phyloP scores from a whole-genome alignment of 371 early-diverging fungal genomes.

The Apophysomyces trapeziformis region DNA sequence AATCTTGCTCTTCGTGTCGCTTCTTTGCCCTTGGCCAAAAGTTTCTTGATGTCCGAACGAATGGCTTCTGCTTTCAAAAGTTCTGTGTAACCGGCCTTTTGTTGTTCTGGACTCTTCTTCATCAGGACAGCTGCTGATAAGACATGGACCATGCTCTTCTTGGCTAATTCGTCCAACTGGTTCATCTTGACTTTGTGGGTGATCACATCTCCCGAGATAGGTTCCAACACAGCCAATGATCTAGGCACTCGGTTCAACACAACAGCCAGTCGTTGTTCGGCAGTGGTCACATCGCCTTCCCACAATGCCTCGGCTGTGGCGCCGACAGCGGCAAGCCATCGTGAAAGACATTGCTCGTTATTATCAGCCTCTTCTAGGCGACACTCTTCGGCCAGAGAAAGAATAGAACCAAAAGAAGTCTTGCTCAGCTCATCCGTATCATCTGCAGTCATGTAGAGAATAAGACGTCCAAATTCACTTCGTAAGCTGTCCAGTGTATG shows the following conservation, averaged over 20 bases:
- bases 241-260: conserved; percentile 36
- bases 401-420: conserved; percentile 34
- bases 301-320: conserved; percentile 44
- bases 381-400: conserved; percentile 27
- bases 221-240: conserved; percentile 18
- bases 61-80: conserved; percentile 34
- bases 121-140: conserved; percentile 36
- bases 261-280: conserved; percentile 22
- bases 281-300: conserved; percentile 33
- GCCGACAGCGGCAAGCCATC: conserved; percentile 44
- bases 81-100: conserved; percentile 26
- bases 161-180: conserved; percentile 31
- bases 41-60: conserved; percentile 20
- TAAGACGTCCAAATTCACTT: conserved; percentile 39
- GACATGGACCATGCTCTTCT: conserved; percentile 32
- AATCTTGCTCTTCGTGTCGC: background rate
- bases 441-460: conserved; percentile 34
- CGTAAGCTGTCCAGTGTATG: conserved; percentile 44
- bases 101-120: conserved; percentile 17
- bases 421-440: conserved; percentile 9
- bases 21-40: background rate
- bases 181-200: conserved; percentile 23
- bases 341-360: conserved; percentile 32
- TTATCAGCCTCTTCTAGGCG: conserved; percentile 15
- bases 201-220: conserved; percentile 9